Evolutionary conservation across 2,329 filamentous ascomycete species (phyloP), one percentile per base, ranked within the genome.

Genomic region (Neofusicoccum parvum): DNA sequence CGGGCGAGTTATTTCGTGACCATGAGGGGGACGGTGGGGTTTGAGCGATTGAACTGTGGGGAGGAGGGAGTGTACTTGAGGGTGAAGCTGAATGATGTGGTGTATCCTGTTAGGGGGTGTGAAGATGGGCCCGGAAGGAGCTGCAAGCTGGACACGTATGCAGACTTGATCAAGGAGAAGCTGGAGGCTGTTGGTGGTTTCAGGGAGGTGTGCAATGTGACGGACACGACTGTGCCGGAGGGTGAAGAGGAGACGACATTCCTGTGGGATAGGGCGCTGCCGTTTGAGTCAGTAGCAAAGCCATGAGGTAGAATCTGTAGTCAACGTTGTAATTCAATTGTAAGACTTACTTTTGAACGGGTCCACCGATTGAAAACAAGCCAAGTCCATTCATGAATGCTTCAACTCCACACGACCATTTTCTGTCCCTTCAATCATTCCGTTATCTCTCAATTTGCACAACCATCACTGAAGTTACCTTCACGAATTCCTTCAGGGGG

Each of bases 11-110:
- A 83, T 58, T 85, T 87, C 56, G 82, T 85, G 0, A 83, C 85
- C 0, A 90, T 90, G 87, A 80, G 87, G 6, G 88, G 88, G 2
- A 89, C 87, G 1, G 82, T 90, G 32, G 83, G 85, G 0, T 87
- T 90, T 68, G 88, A 91, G 75, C 81, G 62, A n/a, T 27, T 64
- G 62, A 27, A 45, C 60, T 49, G 68, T 69, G 65, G 32, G 34
- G 36, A 68, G 36, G 20, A 80, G 78, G 62, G 62, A 10, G 7
- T 27, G 37, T 64, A 39, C 14, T 12, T 64, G 49, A 23, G 62
- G 23, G 62, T 90, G 56, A 78, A 82, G 11, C 78, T 90, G 48
- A 89, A 90, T 70, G 87, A 90, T 65, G 85, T 84, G 7, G 82
- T 90, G 3, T 89, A 90, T 71, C 85, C 85, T 0, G 74, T 77